Evolutionary conservation across 2,329 filamentous ascomycete genomes (phyloP), one percentile per base, ranked within the genome.

Genomic region (Rhinocladiella similis): DNA sequence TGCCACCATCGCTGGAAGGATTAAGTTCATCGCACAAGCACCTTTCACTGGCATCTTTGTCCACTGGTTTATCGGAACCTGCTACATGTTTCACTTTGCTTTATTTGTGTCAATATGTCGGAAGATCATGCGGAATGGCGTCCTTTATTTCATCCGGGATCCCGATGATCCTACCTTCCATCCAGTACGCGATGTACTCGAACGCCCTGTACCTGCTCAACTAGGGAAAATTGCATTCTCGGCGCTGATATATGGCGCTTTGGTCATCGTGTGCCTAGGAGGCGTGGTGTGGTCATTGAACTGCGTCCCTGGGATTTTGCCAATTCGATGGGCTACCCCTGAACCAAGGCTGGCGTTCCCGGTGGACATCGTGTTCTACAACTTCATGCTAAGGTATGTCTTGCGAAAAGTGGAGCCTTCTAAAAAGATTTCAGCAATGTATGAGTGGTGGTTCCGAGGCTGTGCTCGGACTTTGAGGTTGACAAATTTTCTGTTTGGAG

Each of bases 21-120:
- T 96, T 50, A 77, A 85, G 3, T 99, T 96, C 67, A 90, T 90
- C 1, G 77, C 84, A 53, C 80, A 85, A 59, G 91, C 88, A 59
- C 94, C 94, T 0, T 82, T 93, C 63, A 97, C 91, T 0, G 96
- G 93, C 13, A 84, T 95, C 13, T 99, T 99, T 70, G 89, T 97
- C 50, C 94, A 99, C 72, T 99, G 94, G 94, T 99, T 99, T 69
- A 88, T 97, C 54, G 94, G 94, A 47, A 99, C 94, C 3, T 96
- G 92, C 61, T 99, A 99, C 73, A 99, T 99, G 95, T 99, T 99
- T 75, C 94, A 99, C 71, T 99, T 99, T 70, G 94, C 94, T 4
- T 82, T 99, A 2, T 99, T 99, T 70, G 94, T 99, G 16, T 95
- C 92, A 54, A 97, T 99, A 92, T 99, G 94, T 73, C 87, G 94